Evolutionary conservation across 2,329 filamentous ascomycete species (phyloP), one percentile per base, ranked within the genome.

Genomic region (Hortaea werneckii): DNA sequence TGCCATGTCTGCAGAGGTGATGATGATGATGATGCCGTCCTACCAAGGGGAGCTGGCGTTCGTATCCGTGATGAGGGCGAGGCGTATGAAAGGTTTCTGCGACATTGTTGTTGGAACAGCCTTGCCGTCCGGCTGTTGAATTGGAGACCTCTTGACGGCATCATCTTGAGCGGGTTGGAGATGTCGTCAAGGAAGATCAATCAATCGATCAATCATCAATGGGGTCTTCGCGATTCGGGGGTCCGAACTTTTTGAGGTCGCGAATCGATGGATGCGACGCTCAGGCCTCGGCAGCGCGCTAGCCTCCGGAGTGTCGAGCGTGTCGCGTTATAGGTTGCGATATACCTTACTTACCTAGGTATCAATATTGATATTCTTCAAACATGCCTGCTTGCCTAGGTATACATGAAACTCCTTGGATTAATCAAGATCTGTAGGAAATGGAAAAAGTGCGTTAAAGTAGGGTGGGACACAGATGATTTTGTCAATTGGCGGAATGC

Each of bases 121-220:
- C 52, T 51, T 42, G 58, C 50, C 40, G 53, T 45, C 41, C 50
- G 44, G 48, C 54, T 52, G 43, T 50, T 46, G 46, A 65, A 58
- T 56, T 63, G 65, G 37, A 71, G 56, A 52, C 69, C 70, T 67
- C 69, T 69, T 59, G 68, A 71, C 54, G 69, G 67, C 62, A 72
- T 65, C 70, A 72, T 73, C 44, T 43, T 55, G 49, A 42, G 38
- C 32, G 32, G 20, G 20, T 20, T 20, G 20, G 20, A 20, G 20
- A 20, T 20, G 20, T 20, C 20, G 20, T 20, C 20, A 35, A 9
- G 32, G 9, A 35, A 9, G 32, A 35, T 35, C 32, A 35, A 35
- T 35, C 32, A 9, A 20, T 20, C 20, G 20, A 20, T 20, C 20
- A 20, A 20, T 20, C n/a, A n/a, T n/a, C 20, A 20, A 20, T 20